These are phyloP conservation scores for Colletotrichum lindemuthianum DNA, from an alignment of 2,329 filamentous ascomycete genomes.

Conservation along the genomic window DNA sequence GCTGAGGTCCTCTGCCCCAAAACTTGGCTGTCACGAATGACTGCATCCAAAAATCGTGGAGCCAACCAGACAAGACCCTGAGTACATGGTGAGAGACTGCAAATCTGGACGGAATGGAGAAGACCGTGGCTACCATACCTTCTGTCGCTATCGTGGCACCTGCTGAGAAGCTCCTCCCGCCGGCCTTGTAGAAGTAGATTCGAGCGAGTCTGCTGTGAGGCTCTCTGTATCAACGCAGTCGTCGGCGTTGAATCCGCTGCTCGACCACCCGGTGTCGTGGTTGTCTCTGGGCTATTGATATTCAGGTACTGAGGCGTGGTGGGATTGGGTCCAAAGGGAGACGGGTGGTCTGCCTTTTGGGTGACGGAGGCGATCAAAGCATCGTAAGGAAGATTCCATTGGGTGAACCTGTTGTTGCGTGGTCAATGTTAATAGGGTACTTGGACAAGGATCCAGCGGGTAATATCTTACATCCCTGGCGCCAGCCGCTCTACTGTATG, in stretches of 20 bases:
- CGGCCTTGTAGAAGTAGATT: conserved; percentile 35
- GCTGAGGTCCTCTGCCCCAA: conserved; percentile 39
- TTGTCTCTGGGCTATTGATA: conserved; percentile 8
- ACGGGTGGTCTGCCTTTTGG: not conserved
- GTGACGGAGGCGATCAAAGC: not conserved
- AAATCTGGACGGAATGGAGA: rapidly evolving
- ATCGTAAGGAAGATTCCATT: conserved; percentile 7
- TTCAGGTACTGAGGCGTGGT: not conserved
- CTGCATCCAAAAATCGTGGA: conserved; percentile 41
- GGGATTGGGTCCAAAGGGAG: not conserved
- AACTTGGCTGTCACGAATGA: conserved; percentile 40
- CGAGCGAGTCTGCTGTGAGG: conserved; percentile 24
- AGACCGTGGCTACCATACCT: not conserved
- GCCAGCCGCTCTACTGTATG: not conserved
- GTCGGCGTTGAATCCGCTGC: conserved; percentile 10
- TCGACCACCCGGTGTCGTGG: not conserved
- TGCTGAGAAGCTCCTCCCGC: conserved; percentile 27
- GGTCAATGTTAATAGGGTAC: not conserved
- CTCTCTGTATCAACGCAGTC: conserved; percentile 28
- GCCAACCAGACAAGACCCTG: conserved; percentile 29
- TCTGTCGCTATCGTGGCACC: conserved; percentile 25
- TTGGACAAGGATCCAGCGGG: not conserved
- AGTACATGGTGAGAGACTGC: not conserved
- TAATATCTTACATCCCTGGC: conserved; percentile 1
- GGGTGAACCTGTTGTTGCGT: not conserved